These are phyloP conservation scores for Trichoderma sp. DNA, from an alignment of 2,329 filamentous ascomycete species.

Conservation along the genomic window DNA sequence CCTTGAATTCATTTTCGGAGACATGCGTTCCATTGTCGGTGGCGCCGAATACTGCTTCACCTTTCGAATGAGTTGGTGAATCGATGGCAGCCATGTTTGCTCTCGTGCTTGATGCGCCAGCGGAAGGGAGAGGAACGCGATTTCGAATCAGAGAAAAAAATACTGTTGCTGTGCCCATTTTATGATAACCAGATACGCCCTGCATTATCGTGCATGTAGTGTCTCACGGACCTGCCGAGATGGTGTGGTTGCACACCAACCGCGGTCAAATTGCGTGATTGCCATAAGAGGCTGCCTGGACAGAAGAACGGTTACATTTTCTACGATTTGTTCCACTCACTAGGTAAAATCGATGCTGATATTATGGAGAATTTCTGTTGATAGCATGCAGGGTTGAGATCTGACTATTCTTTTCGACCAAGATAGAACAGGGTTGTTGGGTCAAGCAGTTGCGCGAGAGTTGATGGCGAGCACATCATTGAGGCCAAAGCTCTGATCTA, in stretches of 20 bases:
- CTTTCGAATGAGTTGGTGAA: neutral
- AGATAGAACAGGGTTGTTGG: neutral
- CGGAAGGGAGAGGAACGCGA: neutral
- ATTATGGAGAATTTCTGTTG: neutral
- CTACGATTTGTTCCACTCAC: neutral
- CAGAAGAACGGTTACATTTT: neutral
- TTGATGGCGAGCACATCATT: conserved; percentile 2
- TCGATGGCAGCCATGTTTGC: neutral
- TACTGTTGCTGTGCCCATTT: neutral
- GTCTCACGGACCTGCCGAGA: conserved; percentile 8
- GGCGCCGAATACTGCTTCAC: neutral
- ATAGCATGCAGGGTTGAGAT: neutral
- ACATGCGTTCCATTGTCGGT: neutral
- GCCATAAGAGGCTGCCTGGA: neutral
- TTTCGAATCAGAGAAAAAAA: neutral
- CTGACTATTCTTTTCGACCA: neutral
- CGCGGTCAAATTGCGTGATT: conserved; percentile 16
- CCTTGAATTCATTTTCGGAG: conserved; percentile 15
- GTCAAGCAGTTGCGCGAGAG: neutral
- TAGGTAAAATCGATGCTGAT: neutral
- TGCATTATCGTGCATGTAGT: neutral
- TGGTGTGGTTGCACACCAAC: conserved; percentile 14
- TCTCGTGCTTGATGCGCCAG: neutral
- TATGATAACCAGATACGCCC: neutral
- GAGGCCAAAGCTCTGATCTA: neutral